phyloP scores from a whole-genome alignment of 164 flowering plant genomes.

The Macadamia tetraphylla region DNA sequence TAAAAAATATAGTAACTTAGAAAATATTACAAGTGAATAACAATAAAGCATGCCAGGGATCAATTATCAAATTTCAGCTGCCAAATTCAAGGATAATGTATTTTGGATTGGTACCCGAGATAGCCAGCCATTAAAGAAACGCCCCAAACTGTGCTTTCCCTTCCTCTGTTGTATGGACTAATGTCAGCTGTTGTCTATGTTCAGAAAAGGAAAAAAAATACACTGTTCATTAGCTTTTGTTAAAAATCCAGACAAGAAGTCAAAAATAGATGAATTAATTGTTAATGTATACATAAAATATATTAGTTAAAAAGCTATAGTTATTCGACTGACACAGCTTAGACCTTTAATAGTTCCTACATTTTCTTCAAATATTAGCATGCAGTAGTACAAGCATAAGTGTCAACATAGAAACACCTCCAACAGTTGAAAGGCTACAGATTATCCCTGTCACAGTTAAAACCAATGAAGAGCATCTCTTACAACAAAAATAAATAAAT shows the following conservation, averaged over 20 bases:
- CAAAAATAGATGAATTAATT: too few species aligned
- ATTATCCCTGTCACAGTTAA: not conserved
- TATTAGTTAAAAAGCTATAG: too few species aligned
- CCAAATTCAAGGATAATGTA: not conserved
- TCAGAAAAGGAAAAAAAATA: constrained; percentile 8
- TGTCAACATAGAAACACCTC: not conserved
- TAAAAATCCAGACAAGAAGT: not conserved
- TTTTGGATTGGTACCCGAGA: constrained; percentile 64
- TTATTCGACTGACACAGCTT: too few species aligned
- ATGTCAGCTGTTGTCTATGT: constrained; percentile 65
- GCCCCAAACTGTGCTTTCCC: constrained; percentile 97
- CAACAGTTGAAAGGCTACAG: not conserved
- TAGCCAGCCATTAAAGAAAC: constrained; percentile 85
- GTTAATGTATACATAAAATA: not conserved
- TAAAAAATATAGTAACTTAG: not conserved
- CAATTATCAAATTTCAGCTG: not conserved
- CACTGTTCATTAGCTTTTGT: constrained; percentile 2
- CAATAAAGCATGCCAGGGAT: not conserved
- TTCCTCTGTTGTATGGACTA: constrained; percentile 65
- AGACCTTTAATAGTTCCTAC: not conserved
- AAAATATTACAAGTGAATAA: not conserved
- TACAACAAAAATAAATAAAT: too few species aligned
- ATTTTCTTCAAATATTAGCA: not conserved
- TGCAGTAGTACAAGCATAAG: not conserved
- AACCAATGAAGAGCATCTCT: not conserved